Percentiles rank a stretch among this genome's conserved stretches.
These are phyloP conservation scores for Inga leiocalycina DNA, from an alignment of 306 rosid genomes.

Conservation along the genomic window DNA sequence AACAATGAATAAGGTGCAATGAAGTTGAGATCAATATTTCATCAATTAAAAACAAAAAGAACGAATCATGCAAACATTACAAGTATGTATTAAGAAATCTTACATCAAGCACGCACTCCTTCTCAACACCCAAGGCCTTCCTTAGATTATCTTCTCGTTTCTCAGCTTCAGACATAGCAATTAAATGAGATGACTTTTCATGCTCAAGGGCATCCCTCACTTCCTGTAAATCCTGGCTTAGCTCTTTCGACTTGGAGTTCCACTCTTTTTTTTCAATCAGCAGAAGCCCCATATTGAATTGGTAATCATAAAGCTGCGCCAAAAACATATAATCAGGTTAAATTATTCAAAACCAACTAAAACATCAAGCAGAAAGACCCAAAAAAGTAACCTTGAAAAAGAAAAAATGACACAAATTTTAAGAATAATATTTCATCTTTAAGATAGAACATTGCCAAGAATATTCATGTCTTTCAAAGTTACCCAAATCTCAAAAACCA, in stretches of 20 bases:
- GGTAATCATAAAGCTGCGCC: constrained; percentile 89
- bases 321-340: constrained; percentile 21
- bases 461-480: background rate
- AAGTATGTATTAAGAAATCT: constrained; percentile 38
- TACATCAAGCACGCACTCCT: constrained; percentile 94
- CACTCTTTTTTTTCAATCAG: constrained; percentile 97
- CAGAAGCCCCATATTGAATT: constrained; percentile 95
- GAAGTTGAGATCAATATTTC: background rate
- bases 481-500: constrained; percentile 7
- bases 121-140: constrained; percentile 96
- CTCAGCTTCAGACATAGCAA: constrained; percentile 75
- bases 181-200: constrained; percentile 73
- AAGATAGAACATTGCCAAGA: background rate
- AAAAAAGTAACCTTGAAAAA: background rate
- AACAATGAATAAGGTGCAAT: constrained; percentile 5
- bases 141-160: constrained; percentile 81
- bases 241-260: constrained; percentile 63
- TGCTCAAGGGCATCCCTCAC: constrained; percentile 66
- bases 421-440: background rate
- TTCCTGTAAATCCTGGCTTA: constrained; percentile 57
- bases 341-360: background rate
- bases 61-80: background rate
- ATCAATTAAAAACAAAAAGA: background rate
- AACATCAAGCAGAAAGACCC: background rate
- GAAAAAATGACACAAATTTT: background rate